Evolutionary conservation across 2,329 filamentous ascomycete genomes (phyloP).

Genomic region (Xylaria sp.): DNA sequence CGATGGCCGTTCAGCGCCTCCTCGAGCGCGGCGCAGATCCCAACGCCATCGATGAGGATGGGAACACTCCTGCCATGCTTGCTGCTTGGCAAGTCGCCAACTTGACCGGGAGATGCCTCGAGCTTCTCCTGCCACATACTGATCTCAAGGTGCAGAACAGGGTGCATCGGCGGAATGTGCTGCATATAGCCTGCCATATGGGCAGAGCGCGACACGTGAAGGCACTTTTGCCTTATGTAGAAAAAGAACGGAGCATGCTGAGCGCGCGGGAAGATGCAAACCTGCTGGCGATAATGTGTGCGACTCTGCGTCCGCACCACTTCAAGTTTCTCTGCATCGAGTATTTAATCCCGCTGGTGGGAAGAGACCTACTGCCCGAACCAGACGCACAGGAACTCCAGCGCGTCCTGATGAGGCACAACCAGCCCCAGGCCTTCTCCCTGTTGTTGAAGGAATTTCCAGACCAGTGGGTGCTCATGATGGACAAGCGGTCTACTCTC

Average conservation of each 20-base stretch:
- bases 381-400: conserved; percentile 16
- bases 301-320: conserved; percentile 5
- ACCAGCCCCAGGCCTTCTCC: background rate
- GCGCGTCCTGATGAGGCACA: background rate
- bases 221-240: background rate
- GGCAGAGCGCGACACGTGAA: background rate
- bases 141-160: background rate
- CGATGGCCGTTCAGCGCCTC: background rate
- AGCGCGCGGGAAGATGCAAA: background rate
- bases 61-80: background rate
- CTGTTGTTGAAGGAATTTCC: background rate
- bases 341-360: conserved; percentile 14
- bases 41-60: background rate
- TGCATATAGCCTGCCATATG: background rate
- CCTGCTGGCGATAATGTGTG: background rate
- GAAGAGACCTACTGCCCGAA: conserved; percentile 7
- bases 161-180: background rate
- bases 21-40: background rate
- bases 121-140: background rate
- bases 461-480: background rate
- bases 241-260: background rate
- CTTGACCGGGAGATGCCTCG: background rate
- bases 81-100: background rate
- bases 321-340: conserved; percentile 19
- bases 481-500: background rate